Evolutionary conservation across 805 yeast genomes (phyloP).

Genomic region (Ogataea pilisensis): DNA sequence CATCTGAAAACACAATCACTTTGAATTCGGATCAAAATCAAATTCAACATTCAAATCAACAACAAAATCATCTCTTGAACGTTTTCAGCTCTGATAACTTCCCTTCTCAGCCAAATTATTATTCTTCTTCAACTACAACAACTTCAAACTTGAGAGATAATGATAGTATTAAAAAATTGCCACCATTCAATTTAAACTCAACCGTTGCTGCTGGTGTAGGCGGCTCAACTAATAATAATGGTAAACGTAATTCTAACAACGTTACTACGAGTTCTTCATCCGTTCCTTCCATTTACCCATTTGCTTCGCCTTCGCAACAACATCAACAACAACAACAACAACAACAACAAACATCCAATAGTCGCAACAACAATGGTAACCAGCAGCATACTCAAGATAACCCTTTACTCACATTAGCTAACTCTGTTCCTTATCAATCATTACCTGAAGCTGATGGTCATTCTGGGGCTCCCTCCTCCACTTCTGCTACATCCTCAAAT

Average conservation of each 20-base stretch:
- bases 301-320: slow-evolving; percentile 7
- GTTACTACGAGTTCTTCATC: neutral
- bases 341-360: no score
- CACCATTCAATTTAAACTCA: slow-evolving; percentile 3
- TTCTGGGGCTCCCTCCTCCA: neutral
- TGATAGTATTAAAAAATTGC: slow-evolving; percentile 9
- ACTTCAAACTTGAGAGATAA: slow-evolving; percentile 18
- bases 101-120: slow-evolving; percentile 4
- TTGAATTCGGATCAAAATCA: neutral
- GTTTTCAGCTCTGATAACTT: slow-evolving; percentile 2
- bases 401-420: slow-evolving; percentile 29
- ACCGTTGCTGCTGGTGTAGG: neutral
- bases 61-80: slow-evolving; percentile 1
- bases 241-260: slow-evolving; percentile 1
- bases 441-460: no score
- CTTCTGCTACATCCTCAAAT: neutral
- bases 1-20: no score
- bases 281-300: slow-evolving; percentile 17
- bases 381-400: slow-evolving; percentile 22
- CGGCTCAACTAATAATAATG: neutral
- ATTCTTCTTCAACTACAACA: slow-evolving; percentile 13
- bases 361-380: slow-evolving; percentile 5
- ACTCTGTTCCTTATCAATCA: slow-evolving; percentile 22
- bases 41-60: neutral
- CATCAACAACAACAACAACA: slow-evolving; percentile 8